Conservation (phyloP, 208 protist species). For the Porcisia hertigi region DNA sequence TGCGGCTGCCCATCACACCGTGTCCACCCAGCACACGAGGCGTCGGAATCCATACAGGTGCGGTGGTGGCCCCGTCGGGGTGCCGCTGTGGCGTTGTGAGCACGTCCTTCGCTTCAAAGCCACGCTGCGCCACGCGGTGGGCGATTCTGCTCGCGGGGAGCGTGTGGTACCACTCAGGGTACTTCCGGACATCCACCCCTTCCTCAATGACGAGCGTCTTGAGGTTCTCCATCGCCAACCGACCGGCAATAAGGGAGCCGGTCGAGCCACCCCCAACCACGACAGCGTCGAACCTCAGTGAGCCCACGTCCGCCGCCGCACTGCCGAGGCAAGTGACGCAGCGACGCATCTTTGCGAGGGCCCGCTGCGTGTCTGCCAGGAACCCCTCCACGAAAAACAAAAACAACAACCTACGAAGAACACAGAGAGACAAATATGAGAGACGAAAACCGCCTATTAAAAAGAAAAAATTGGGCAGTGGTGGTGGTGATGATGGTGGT, state of each 20-base stretch:
- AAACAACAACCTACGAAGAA: neutral
- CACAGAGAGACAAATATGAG: neutral
- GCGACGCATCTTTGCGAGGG: slow-evolving; percentile 27
- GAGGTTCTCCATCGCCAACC: slow-evolving; percentile 74
- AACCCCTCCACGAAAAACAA: neutral
- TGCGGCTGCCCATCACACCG: slow-evolving; percentile 78
- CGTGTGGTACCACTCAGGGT: slow-evolving; percentile 59
- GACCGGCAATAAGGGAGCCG: slow-evolving; percentile 72
- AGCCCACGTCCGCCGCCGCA: slow-evolving; percentile 22
- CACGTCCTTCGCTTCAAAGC: slow-evolving; percentile 58
- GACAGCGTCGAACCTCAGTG: slow-evolving; percentile 57
- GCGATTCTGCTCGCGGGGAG: slow-evolving; percentile 55
- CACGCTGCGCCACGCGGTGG: slow-evolving; percentile 61
- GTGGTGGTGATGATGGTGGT: no score
- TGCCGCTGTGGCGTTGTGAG: slow-evolving; percentile 53
- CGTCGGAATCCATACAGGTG: slow-evolving; percentile 67
- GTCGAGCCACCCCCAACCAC: slow-evolving; percentile 71
- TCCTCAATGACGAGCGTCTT: slow-evolving; percentile 69
- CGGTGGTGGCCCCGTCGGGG: slow-evolving; percentile 18
- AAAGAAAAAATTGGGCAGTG: neutral
- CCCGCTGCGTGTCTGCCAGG: neutral
- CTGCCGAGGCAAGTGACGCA: slow-evolving; percentile 13
- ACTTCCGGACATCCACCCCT: slow-evolving; percentile 61
- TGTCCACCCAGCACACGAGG: slow-evolving; percentile 75
- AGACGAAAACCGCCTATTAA: neutral